phyloP scores from a whole-genome alignment of 2,329 filamentous ascomycete genomes.

The Monosporascus sp. region DNA sequence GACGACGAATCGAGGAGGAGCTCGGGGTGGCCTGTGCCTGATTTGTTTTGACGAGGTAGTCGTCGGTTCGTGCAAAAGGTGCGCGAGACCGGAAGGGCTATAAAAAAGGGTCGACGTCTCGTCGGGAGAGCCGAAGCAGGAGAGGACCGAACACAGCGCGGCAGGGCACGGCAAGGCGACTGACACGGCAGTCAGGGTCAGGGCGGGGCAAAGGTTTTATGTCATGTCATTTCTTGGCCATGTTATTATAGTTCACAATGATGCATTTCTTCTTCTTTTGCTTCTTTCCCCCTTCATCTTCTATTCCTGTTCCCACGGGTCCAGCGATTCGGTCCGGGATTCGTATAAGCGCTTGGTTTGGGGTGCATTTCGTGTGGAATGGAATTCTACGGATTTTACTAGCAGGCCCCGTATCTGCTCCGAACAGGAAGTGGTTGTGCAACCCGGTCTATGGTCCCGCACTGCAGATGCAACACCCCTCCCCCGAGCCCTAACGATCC shows the following conservation, averaged over 20 bases:
- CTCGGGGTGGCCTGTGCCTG: too few species aligned
- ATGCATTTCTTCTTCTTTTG: slow-evolving; percentile 18
- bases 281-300: not conserved
- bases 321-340: too few species aligned
- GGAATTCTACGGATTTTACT: too few species aligned
- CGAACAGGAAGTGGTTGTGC: too few species aligned
- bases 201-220: not conserved
- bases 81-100: too few species aligned
- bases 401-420: too few species aligned
- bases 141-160: not conserved
- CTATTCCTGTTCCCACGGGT: slow-evolving; percentile 14
- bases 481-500: too few species aligned
- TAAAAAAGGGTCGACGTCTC: not conserved
- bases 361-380: not conserved
- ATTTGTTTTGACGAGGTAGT: too few species aligned
- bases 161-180: not conserved
- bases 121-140: not conserved
- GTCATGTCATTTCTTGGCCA: slow-evolving; percentile 13
- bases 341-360: slow-evolving; percentile 15
- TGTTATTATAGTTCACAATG: slow-evolving; percentile 26
- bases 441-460: too few species aligned
- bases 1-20: too few species aligned
- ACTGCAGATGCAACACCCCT: too few species aligned
- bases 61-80: too few species aligned
- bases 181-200: not conserved